Evolutionary conservation across 495 filamentous ascomycete species (phyloP), one percentile per base, ranked within the genome.

Genomic region (Aspergillus ellipticus): DNA sequence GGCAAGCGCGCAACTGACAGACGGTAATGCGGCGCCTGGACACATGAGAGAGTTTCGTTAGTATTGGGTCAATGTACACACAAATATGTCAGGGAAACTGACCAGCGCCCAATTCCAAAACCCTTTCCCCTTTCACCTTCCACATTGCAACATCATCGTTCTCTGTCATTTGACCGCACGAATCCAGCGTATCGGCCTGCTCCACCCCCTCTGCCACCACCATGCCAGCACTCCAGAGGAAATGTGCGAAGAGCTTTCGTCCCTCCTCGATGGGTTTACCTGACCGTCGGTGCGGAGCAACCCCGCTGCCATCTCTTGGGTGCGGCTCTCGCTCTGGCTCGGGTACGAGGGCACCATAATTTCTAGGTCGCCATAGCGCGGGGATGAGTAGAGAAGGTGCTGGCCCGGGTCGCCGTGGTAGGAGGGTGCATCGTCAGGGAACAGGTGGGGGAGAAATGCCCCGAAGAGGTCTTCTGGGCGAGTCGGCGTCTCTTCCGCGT

Each of bases 221-320:
- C 59, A 93, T 71, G 0, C 79, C 84, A n/a, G 89, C 77, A 66
- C 93, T 95, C 92, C 92, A 96, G 6, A 96, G 71, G 67, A 89
- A 88, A 67, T 96, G 92, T 31, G 85, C 85, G 67, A 92, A 96
- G 35, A 94, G 79, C 39, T 69, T 74, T 51, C 86, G 68, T 15
- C 81, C 81, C 37, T 80, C 73, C 24, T 86, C 82, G 1, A 68
- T 19, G 78, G 26, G 49, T 65, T 68, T 28, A 49, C 52, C 31
- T 49, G 39, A 15, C 62, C 63, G 15, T 62, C 54, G 15, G 55
- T 21, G 19, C 60, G 53, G n/a, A 55, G 46, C 53, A 64, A 31
- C 19, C 58, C 62, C 11, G 48, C 57, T 3, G 55, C 60, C 16
- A 55, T 58, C 19, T 64, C 61, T 11, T 71, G 51, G 3, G 51